Base-by-base conservation (phyloP, 148 eudicot genomes). In the Rhododendron ovatum region DNA sequence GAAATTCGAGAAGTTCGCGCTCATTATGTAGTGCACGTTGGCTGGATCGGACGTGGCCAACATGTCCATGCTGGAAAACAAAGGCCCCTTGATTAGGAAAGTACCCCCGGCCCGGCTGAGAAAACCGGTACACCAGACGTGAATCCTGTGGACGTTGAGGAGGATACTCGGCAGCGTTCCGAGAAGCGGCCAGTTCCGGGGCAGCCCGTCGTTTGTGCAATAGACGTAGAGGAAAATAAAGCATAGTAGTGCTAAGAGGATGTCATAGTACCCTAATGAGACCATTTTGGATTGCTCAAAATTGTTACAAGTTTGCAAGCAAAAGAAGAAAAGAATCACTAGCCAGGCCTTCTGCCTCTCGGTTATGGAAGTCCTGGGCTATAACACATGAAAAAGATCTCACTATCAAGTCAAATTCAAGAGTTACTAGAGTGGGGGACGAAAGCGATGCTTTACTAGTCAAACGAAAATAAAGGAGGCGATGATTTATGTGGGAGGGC, bases 161-260 rank as follows among this genome's bases (percentile, higher is more conserved):
- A 91, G 37, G 30, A 94, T 83, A 9, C 85, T 47, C 5, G 92
- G 92, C 18, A 93, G 63, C 93, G 90, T 93, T 1, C 95, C 95
- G 0, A 94, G 28, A 11, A 93, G 0, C 3, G 95, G 93, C 89
- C 89, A 89, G 28, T 88, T 85, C 85, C 88, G 78, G 10, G 88
- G 82, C 12, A 71, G 20, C 39, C 39, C 76, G 33, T 71, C 9
- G 5, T 18, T 28, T 13, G 5, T 71, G 76, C 76, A 13, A 14
- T 4, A 30, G 39, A 71, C 1, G 1, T 28, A 30, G 4, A 71
- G 35, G 37, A 30, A 30, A 30, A 30, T 18, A 30, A 30, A 33
- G 76, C 37, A 71, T 12, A 71, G 39, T 4, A 71, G 20, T 71
- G 76, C 76, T 14, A 71, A 71, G 76, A 71, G 76, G 76, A 71